phyloP scores from a whole-genome alignment of 345 rosid genomes.

The Viola odorata region DNA sequence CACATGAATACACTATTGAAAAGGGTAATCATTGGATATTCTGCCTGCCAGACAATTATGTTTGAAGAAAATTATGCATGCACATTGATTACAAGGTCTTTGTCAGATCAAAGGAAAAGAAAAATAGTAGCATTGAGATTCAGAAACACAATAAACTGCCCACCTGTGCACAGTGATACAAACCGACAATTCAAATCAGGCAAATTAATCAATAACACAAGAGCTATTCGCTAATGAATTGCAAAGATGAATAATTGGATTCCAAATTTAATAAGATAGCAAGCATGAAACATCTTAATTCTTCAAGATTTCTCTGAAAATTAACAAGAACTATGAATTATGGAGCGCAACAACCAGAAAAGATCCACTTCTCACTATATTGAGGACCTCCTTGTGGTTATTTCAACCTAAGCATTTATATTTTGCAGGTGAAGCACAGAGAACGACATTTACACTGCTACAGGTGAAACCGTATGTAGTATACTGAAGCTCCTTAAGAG shows the following conservation, averaged over 20 bases:
- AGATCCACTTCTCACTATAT: too few relatives aligned
- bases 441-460: too few relatives aligned
- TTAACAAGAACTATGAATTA: background rate
- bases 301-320: background rate
- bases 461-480: too few relatives aligned
- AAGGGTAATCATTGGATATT: background rate
- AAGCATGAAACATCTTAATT: background rate
- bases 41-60: background rate
- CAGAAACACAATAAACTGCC: background rate
- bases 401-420: too few relatives aligned
- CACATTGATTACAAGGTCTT: background rate
- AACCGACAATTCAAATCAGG: background rate
- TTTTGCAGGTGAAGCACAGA: too few relatives aligned
- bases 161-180: background rate
- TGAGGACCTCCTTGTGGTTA: too few relatives aligned
- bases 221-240: background rate
- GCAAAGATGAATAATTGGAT: background rate
- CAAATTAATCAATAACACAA: background rate
- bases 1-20: background rate
- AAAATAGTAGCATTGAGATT: background rate
- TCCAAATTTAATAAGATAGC: background rate
- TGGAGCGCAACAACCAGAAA: too few relatives aligned
- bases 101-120: background rate
- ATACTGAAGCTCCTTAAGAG: background rate
- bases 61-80: constrained; percentile 6